Percentiles rank a stretch among this genome's conserved stretches.
Conservation (phyloP, 331 rosid species). For the Acacia pycnantha region DNA sequence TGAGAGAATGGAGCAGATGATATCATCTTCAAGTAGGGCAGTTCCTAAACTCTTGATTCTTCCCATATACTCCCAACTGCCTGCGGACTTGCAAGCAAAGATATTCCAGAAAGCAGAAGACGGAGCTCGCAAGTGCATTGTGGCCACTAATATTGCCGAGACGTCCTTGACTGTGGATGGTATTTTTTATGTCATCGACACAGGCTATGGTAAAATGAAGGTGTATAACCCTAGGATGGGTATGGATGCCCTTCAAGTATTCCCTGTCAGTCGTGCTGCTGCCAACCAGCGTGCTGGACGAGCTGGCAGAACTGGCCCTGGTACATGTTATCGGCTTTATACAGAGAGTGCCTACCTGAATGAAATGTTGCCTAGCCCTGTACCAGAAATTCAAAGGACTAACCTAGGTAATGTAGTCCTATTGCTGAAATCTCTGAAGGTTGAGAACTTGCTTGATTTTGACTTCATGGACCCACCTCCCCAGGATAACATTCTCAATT, state of each 20-base stretch:
- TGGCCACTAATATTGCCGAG: constrained; percentile 97
- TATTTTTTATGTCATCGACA: constrained; percentile 88
- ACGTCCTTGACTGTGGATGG: constrained; percentile 97
- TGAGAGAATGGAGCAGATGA: constrained; percentile 88
- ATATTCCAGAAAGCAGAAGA: constrained; percentile 95
- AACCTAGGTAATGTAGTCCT: constrained; percentile 94
- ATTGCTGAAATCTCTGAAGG: constrained; percentile 91
- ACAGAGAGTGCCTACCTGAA: constrained; percentile 89
- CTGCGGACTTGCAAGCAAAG: constrained; percentile 97
- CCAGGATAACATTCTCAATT: constrained; percentile 93
- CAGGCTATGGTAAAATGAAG: constrained; percentile 97
- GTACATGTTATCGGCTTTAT: constrained; percentile 87
- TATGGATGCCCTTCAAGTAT: constrained; percentile 98
- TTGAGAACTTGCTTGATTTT: constrained; percentile 87
- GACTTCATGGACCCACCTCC: constrained; percentile 99
- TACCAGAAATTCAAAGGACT: constrained; percentile 98
- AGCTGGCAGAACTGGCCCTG: constrained; percentile 99
- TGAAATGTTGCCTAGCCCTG: constrained; percentile 84
- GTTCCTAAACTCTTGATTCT: constrained; percentile 91
- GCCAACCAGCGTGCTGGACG: constrained; percentile 99
- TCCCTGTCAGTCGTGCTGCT: constrained; percentile 97
- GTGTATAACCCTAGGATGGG: constrained; percentile 99
- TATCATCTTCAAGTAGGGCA: constrained; percentile 62
- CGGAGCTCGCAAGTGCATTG: constrained; percentile 95
- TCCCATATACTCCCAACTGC: constrained; percentile 97